These are phyloP conservation scores for Torulaspora quercuum DNA, from an alignment of 805 yeast genomes.

Conservation along the genomic window DNA sequence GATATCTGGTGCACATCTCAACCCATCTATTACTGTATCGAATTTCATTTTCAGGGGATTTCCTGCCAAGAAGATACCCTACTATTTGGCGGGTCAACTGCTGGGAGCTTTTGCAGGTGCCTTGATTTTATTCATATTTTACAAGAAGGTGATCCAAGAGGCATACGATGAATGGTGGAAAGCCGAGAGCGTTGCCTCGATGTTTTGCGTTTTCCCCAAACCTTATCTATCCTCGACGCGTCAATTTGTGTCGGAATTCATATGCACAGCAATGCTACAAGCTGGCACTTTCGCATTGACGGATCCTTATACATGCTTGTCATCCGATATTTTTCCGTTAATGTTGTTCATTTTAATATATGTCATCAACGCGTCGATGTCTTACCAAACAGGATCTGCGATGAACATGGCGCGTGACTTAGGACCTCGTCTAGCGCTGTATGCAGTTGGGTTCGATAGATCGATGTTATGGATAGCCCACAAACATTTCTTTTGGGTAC, in stretches of 20 bases:
- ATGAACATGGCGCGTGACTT: slow-evolving; percentile 54
- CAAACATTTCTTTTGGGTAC: slow-evolving; percentile 52
- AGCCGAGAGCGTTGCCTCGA: slow-evolving; percentile 39
- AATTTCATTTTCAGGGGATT: slow-evolving; percentile 50
- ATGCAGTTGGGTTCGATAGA: slow-evolving; percentile 47
- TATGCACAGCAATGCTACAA: slow-evolving; percentile 45
- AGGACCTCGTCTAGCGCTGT: slow-evolving; percentile 50
- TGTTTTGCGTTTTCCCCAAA: slow-evolving; percentile 47
- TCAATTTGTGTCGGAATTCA: slow-evolving; percentile 48
- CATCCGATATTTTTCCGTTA: slow-evolving; percentile 47
- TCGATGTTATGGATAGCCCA: slow-evolving; percentile 39
- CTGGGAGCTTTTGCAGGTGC: slow-evolving; percentile 50
- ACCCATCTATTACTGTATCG: slow-evolving; percentile 50
- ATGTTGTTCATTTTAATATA: slow-evolving; percentile 45
- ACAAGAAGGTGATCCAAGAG: slow-evolving; percentile 37
- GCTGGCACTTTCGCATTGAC: slow-evolving; percentile 49
- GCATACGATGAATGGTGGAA: slow-evolving; percentile 30
- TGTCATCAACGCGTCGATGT: slow-evolving; percentile 47
- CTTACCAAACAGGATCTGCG: slow-evolving; percentile 54
- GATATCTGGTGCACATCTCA: slow-evolving; percentile 55
- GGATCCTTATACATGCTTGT: slow-evolving; percentile 48
- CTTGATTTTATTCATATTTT: slow-evolving; percentile 44
- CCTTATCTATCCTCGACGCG: slow-evolving; percentile 41
- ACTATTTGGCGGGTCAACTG: slow-evolving; percentile 46
- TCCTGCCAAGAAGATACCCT: slow-evolving; percentile 47